A percentile compares a stretch with the other conserved stretches of the same genome.
phyloP scores from a whole-genome alignment of 106 monocot species.

The Phalaenopsis equestris region DNA sequence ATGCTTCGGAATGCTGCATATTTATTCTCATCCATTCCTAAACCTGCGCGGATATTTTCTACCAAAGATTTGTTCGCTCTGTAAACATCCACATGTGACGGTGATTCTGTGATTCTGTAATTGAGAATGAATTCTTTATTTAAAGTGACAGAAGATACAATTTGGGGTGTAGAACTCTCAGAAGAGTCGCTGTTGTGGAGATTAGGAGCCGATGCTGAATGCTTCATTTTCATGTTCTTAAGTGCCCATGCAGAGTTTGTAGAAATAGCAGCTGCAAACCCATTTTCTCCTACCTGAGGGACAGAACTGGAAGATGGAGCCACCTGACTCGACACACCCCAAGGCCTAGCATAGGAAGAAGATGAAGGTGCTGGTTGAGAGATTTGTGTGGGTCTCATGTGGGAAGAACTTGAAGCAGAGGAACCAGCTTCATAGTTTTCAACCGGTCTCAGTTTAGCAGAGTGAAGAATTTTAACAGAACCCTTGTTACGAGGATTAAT shows the following conservation, averaged over 20 bases:
- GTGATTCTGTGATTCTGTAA: constrained; percentile 14
- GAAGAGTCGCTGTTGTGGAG: constrained; percentile 15
- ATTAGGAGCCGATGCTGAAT: constrained; percentile 59
- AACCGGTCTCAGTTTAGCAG: constrained; percentile 17
- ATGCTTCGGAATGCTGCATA: constrained; percentile 68
- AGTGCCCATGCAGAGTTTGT: constrained; percentile 22
- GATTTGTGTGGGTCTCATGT: constrained; percentile 6
- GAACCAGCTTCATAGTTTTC: constrained; percentile 9
- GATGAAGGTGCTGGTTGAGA: not conserved
- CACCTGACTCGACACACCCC: constrained; percentile 11
- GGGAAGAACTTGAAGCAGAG: constrained; percentile 17
- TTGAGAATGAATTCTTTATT: not conserved
- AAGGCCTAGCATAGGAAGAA: constrained; percentile 14
- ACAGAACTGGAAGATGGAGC: not conserved
- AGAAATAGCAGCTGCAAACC: constrained; percentile 20
- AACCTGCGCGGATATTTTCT: constrained; percentile 45
- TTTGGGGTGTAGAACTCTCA: constrained; percentile 9
- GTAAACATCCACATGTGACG: constrained; percentile 26
- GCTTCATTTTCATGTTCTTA: constrained; percentile 26
- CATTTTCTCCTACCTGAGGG: constrained; percentile 22
- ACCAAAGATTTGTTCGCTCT: constrained; percentile 74
- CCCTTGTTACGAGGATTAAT: constrained; percentile 28
- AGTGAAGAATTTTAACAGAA: constrained; percentile 16
- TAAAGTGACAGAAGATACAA: not conserved
- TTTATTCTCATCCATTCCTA: constrained; percentile 63